Conservation (phyloP, 2,329 filamentous ascomycete species). For the Stromatinia cepivora region DNA sequence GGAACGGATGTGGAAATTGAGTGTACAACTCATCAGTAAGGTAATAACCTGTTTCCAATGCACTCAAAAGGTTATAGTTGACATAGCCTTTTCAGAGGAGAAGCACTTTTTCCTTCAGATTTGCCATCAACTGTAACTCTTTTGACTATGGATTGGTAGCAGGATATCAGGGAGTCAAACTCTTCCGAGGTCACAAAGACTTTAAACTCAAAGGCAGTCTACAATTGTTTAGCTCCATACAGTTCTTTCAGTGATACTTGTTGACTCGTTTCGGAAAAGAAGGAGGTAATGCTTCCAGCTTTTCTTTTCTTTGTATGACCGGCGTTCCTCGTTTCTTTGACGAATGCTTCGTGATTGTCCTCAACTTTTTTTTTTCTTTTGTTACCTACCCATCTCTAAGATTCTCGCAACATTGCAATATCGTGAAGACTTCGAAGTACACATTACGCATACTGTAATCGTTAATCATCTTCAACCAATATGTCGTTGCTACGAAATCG, state of each 20-base stretch:
- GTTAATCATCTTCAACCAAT: background rate
- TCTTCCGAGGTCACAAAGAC: background rate
- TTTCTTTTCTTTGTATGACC: background rate
- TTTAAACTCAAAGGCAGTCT: background rate
- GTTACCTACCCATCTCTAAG: background rate
- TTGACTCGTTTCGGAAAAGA: slow-evolving; percentile 6
- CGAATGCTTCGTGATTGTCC: slow-evolving; percentile 6
- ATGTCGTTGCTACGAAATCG: slow-evolving; percentile 12
- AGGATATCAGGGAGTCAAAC: background rate
- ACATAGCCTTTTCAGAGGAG: background rate
- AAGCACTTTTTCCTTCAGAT: background rate
- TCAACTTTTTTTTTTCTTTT: slow-evolving; percentile 1
- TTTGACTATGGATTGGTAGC: slow-evolving; percentile 17
- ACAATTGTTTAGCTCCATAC: slow-evolving; percentile 6
- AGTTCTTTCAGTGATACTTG: background rate
- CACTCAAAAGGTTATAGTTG: background rate
- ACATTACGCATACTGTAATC: background rate
- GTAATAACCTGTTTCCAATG: slow-evolving; percentile 15
- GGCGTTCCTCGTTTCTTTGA: slow-evolving; percentile 22
- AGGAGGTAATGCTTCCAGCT: slow-evolving; percentile 21
- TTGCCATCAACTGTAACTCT: slow-evolving; percentile 1
- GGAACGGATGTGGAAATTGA: slow-evolving; percentile 57
- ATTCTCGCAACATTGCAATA: background rate
- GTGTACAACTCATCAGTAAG: slow-evolving; percentile 47
- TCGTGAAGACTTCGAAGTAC: background rate